Evolutionary conservation across 805 yeast species (phyloP), one percentile per base, ranked within the genome.

Genomic region (Sugiyamaella chiloensis): DNA sequence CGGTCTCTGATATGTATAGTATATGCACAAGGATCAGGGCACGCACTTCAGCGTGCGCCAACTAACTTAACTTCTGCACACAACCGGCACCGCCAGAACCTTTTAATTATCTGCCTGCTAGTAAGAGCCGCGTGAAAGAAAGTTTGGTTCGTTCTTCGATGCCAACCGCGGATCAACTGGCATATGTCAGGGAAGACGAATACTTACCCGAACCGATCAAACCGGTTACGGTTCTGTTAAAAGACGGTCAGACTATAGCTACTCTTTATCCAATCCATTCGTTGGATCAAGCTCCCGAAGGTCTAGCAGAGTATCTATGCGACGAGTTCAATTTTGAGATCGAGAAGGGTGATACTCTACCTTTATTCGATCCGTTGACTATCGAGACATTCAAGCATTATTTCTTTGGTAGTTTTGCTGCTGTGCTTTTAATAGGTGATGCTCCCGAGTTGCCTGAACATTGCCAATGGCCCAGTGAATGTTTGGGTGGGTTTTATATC

Each of bases 311-410:
- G 1, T 72, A 63, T 32, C 58, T 85, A 52, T 70, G 64, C 48
- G 61, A 66, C 2, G 76, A 79, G 50, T 78, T 85, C 69, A 86
- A 85, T 62, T 57, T 62, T n/a, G 87, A 85, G 47, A 74, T 89
- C 5, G 85, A 76, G 26, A 79, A 72, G 37, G 97, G 97, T 4
- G 66, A 70, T 31, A 87, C 96, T 0, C 87, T 88, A 55, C 95
- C 96, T 0, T 51, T 66, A 16, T 60, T 58, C 16, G 64, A 73
- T 4, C 59, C 59, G 1, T 59, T 77, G 44, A 48, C 70, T 2
- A 62, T 59, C 16, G 73, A 78, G 1, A 81, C 76, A 47, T 88
- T 84, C 63, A 46, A 61, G n/a, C 70, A 71, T 19, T 81, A 80
- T 61, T 85, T 90, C 84, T 81, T 83, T 53, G 71, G 72, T 6